phyloP scores from a whole-genome alignment of 805 yeast genomes.

The Blastobotrys chiropterorum region DNA sequence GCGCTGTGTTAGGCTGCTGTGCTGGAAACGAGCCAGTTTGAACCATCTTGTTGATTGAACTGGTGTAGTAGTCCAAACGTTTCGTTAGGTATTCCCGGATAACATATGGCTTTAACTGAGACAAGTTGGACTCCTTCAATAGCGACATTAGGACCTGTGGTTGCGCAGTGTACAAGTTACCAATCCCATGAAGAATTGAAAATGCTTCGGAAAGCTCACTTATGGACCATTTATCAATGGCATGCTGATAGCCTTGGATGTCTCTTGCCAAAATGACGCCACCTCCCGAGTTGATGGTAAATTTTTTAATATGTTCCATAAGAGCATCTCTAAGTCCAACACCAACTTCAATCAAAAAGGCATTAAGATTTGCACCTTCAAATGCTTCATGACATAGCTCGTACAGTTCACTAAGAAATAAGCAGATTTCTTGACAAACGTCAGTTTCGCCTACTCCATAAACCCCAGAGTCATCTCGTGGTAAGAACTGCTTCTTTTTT shows the following conservation, averaged over 20 bases:
- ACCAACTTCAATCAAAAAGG: conserved; percentile 53
- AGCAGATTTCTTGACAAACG: conserved; percentile 59
- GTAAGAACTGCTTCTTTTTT: conserved; percentile 63
- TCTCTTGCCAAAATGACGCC: conserved; percentile 80
- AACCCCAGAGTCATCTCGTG: conserved; percentile 28
- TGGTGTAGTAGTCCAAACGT: conserved; percentile 62
- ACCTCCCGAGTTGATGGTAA: conserved; percentile 72
- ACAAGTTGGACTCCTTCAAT: conserved; percentile 74
- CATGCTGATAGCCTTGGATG: conserved; percentile 65
- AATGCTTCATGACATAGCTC: conserved; percentile 36
- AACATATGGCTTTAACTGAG: conserved; percentile 36
- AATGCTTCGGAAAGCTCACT: conserved; percentile 56
- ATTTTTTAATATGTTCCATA: conserved; percentile 67
- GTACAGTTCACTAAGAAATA: conserved; percentile 42
- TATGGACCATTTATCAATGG: conserved; percentile 62
- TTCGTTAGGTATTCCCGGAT: conserved; percentile 61
- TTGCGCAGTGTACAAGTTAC: conserved; percentile 79
- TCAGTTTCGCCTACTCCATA: conserved; percentile 44
- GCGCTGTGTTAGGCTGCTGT: not conserved
- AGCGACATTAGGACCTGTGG: conserved; percentile 71
- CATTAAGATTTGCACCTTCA: conserved; percentile 43
- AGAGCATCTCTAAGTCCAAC: conserved; percentile 49
- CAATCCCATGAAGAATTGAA: conserved; percentile 70
- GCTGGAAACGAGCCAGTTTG: not conserved
- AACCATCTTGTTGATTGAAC: conserved; percentile 30